Conservation (phyloP, 192 early-diverging fungal species). For the Coemansia biformis region DNA sequence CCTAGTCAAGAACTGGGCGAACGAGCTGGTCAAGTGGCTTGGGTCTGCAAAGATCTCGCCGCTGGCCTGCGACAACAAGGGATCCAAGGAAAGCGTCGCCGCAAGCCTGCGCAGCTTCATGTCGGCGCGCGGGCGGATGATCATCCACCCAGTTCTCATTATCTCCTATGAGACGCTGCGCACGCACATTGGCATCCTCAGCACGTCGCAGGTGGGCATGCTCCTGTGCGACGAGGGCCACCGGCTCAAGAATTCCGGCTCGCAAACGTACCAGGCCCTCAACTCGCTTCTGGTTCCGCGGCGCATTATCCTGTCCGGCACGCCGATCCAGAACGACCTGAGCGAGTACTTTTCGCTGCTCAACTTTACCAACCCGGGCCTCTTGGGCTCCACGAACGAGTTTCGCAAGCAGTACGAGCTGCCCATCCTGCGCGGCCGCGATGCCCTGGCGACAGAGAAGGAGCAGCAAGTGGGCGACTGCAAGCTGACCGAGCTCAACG, state of each 20-base stretch:
- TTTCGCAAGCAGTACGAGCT: slow-evolving; percentile 90
- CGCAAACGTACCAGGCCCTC: slow-evolving; percentile 74
- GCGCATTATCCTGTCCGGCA: slow-evolving; percentile 92
- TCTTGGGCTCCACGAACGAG: slow-evolving; percentile 80
- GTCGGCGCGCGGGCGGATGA: slow-evolving; percentile 73
- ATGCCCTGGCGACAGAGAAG: slow-evolving; percentile 77
- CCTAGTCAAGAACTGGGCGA: slow-evolving; percentile 97
- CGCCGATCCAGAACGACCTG: slow-evolving; percentile 89
- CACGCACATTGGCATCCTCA: slow-evolving; percentile 68
- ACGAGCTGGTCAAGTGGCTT: slow-evolving; percentile 96
- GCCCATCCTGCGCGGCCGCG: slow-evolving; percentile 91
- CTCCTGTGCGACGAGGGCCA: slow-evolving; percentile 98
- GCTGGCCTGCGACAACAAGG: slow-evolving; percentile 84
- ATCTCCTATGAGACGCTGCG: slow-evolving; percentile 97
- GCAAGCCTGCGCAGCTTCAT: slow-evolving; percentile 76
- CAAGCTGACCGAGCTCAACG: slow-evolving; percentile 77
- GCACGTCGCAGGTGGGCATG: slow-evolving; percentile 79
- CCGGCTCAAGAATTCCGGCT: slow-evolving; percentile 85
- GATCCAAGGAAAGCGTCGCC: slow-evolving; percentile 77
- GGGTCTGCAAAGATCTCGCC: slow-evolving; percentile 76
- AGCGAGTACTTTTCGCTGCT: slow-evolving; percentile 92
- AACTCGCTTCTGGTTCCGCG: slow-evolving; percentile 84
- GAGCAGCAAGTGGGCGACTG: slow-evolving; percentile 75
- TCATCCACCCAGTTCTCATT: slow-evolving; percentile 89
- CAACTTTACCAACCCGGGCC: slow-evolving; percentile 91